Conservation (phyloP, 805 yeast genomes). For the Maudiozyma saulgeensis region DNA sequence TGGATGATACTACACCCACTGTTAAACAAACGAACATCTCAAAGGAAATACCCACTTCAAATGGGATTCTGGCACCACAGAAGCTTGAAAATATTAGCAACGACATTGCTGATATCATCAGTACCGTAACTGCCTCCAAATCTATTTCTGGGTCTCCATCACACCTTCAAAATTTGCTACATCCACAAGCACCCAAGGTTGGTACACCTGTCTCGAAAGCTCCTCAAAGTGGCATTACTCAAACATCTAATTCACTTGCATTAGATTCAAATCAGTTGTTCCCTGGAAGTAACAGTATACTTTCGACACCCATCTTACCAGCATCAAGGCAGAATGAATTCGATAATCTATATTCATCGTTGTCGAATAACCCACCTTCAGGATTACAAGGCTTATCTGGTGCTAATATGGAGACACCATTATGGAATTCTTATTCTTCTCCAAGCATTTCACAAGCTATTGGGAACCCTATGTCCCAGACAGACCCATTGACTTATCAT, state of each 20-base stretch:
- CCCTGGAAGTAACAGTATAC: neutral
- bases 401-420: neutral
- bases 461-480: neutral
- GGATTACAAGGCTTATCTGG: neutral
- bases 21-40: neutral
- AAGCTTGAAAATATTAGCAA: conserved; percentile 11
- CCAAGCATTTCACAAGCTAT: neutral
- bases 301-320: neutral
- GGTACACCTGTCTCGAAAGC: neutral
- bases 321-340: neutral
- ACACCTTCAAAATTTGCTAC: conserved; percentile 11
- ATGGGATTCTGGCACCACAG: neutral
- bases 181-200: neutral
- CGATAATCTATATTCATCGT: neutral
- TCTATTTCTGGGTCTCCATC: conserved; percentile 16
- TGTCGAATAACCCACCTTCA: neutral
- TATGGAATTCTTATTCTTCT: conserved; percentile 2
- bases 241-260: neutral
- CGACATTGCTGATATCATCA: conserved; percentile 22
- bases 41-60: neutral
- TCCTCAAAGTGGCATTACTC: neutral
- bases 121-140: conserved; percentile 20
- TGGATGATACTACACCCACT: no score
- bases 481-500: neutral
- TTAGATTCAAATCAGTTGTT: neutral